Percentiles rank a stretch among this genome's conserved stretches.
Conservation (phyloP, 2,329 filamentous ascomycete genomes). For the Akanthomyces uredinophilus region DNA sequence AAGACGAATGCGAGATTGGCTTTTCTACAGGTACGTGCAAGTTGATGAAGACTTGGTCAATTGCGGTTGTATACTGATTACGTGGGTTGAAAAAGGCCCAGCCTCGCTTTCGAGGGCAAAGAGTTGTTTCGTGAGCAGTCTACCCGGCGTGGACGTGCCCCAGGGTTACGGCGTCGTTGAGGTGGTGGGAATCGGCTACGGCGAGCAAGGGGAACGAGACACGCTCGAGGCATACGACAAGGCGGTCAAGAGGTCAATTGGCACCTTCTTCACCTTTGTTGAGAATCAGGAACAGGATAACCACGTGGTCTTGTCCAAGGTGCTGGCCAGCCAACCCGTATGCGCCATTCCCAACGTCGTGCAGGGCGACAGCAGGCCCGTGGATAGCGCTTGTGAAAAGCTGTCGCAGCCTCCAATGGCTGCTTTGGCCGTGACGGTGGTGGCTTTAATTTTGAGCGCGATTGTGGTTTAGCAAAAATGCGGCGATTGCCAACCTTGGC, state of each 20-base stretch:
- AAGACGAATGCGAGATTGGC: background rate
- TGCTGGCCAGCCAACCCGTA: background rate
- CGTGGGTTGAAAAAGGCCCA: background rate
- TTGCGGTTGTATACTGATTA: too few species aligned
- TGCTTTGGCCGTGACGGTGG: too few species aligned
- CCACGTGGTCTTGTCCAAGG: background rate
- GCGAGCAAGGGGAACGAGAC: background rate
- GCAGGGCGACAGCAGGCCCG: background rate
- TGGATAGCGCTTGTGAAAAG: background rate
- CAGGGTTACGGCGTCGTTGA: background rate
- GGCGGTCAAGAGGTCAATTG: background rate
- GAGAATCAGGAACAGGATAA: background rate
- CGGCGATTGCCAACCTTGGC: too few species aligned
- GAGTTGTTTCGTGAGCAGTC: background rate
- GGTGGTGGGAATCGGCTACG: background rate
- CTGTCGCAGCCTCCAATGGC: background rate
- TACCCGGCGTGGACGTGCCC: background rate
- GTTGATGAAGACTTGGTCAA: too few species aligned
- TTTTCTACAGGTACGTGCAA: background rate
- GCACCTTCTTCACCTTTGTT: background rate
- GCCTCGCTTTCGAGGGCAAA: background rate
- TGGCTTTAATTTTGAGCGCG: too few species aligned
- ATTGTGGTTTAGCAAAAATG: too few species aligned
- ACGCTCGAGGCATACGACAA: background rate
- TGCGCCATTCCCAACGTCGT: background rate